phyloP scores from a whole-genome alignment of 106 monocot species.

The Dendrobium catenatum region DNA sequence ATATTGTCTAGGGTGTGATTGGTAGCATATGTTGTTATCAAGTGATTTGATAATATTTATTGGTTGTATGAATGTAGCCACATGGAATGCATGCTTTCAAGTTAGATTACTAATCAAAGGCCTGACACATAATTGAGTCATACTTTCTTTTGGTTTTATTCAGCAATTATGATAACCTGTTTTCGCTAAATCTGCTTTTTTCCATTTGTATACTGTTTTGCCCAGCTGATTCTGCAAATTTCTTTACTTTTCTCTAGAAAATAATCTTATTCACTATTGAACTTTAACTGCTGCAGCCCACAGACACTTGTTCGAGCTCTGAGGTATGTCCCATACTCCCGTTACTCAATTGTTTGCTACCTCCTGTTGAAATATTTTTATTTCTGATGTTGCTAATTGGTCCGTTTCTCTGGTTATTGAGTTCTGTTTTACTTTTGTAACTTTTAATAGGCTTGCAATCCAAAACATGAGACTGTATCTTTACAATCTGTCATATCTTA shows the following conservation, averaged over 20 bases:
- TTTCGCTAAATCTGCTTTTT: not conserved
- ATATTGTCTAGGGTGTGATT: not conserved
- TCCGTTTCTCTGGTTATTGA: not conserved
- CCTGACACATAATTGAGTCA: not conserved
- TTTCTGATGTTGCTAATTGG: constrained; percentile 2
- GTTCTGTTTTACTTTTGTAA: not conserved
- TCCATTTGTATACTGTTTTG: not conserved
- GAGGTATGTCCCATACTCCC: constrained; percentile 44
- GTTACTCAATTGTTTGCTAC: not conserved
- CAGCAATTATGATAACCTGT: not conserved
- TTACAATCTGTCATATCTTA: not conserved
- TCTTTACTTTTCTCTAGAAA: not conserved
- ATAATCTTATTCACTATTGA: not conserved
- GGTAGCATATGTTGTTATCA: not conserved
- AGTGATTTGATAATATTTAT: not conserved
- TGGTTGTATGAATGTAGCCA: not conserved
- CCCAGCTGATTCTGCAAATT: not conserved
- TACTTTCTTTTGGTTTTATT: constrained; percentile 4
- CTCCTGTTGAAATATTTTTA: not conserved
- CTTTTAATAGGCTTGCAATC: no score
- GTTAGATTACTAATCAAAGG: not conserved
- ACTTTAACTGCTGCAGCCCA: constrained; percentile 65
- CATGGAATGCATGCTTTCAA: not conserved
- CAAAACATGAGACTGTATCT: no score
- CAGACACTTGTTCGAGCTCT: constrained; percentile 86